Evolutionary conservation across 345 rosid genomes (phyloP), one percentile per base, ranked within the genome.

Genomic region (Brassica cretica): DNA sequence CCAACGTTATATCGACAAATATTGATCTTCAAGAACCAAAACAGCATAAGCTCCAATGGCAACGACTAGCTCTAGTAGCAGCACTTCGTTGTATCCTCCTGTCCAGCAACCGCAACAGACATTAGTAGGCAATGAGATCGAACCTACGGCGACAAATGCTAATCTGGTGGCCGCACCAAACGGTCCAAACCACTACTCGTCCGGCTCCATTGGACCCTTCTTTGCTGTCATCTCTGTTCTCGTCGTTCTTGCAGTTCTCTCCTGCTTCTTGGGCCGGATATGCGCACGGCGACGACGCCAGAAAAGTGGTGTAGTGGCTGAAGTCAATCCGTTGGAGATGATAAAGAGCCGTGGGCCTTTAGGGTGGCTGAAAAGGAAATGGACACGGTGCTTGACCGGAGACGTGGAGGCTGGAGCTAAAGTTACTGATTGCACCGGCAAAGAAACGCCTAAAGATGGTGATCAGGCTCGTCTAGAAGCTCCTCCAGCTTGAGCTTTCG

Each of bases 151-250:
- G 2, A 74, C 78, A 1, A 80, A 8, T 59, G 69, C 73, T 10
- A 80, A 70, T 65, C 64, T 80, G 7, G 8, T 76, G 3, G 32
- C 76, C 1, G 73, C 76, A 30, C 70, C 86, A 6, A 68, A 64
- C 55, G 62, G 32, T 30, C 62, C 71, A 12, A 67, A 44, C 24
- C 80, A 76, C 70, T 64, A 77, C 64, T 73, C 89, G 3, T 82
- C 89, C 1, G 91, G 93, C 16, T 85, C 96, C 37, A 84, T 89
- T 5, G 89, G 93, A n/a, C 94, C 93, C 0, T 90, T 93, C 84
- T 85, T 93, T 8, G 91, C 78, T 0, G 90, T 86, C 56, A 84
- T 93, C 60, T 90, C 90, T 12, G 85, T 87, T 59, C 75, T 90
- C 0, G 63, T 80, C 2, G 60, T 90, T 80, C 85, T 90, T 14